Conservation (phyloP, 805 yeast genomes). For the Wickerhamiella galacta region DNA sequence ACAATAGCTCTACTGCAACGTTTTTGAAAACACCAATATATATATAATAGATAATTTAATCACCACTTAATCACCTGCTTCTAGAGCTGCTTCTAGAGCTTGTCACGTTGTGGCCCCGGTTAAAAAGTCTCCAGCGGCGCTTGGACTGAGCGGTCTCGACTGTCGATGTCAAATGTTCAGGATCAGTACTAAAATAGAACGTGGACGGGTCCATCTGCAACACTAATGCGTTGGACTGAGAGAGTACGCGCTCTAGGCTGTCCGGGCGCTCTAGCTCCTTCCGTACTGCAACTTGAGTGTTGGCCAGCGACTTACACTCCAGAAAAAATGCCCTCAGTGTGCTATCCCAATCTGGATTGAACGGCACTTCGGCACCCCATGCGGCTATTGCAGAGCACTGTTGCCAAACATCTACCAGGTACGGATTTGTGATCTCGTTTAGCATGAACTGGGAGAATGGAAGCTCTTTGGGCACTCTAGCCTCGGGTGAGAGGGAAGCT, state of each 20-base stretch:
- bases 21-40: background rate
- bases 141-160: background rate
- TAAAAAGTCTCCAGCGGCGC: slow-evolving; percentile 1
- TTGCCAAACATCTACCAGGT: slow-evolving; percentile 22
- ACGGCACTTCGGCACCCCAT: slow-evolving; percentile 2
- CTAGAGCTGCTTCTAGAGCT: background rate
- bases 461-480: slow-evolving; percentile 13
- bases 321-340: slow-evolving; percentile 6
- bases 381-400: slow-evolving; percentile 17
- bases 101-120: slow-evolving; percentile 1
- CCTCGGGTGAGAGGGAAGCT: slow-evolving; percentile 9
- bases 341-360: slow-evolving; percentile 5
- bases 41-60: background rate
- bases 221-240: background rate
- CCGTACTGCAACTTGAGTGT: slow-evolving; percentile 3
- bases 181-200: background rate
- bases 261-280: slow-evolving; percentile 17
- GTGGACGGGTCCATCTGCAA: background rate
- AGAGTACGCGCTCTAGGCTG: slow-evolving; percentile 9
- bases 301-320: slow-evolving; percentile 8
- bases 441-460: slow-evolving; percentile 16
- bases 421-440: slow-evolving; percentile 20
- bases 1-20: background rate
- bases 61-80: background rate
- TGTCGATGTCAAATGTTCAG: background rate